These are phyloP conservation scores for Neodidymelliopsis sp. DNA, from an alignment of 2,329 filamentous ascomycete species.

Conservation along the genomic window DNA sequence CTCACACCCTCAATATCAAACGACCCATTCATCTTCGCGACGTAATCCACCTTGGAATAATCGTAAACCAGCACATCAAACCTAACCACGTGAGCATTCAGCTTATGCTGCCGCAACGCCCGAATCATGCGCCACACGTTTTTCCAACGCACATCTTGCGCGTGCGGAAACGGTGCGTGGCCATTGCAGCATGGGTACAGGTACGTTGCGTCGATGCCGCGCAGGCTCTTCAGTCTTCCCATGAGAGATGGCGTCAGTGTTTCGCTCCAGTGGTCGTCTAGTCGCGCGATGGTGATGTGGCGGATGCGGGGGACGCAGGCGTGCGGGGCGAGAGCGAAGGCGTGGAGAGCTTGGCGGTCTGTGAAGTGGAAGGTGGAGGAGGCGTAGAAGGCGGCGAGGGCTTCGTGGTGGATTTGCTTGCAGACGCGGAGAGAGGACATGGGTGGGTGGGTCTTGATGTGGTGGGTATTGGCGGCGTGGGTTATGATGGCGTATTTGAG, in stretches of 20 bases:
- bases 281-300: neutral
- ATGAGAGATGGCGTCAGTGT: neutral
- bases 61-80: neutral
- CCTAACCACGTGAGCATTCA: neutral
- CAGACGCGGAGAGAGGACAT: no score
- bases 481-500: neutral
- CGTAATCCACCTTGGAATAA: no score
- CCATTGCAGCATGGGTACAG: neutral
- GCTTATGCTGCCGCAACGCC: neutral
- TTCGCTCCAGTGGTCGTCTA: neutral
- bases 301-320: neutral
- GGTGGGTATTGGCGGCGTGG: neutral
- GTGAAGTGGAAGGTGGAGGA: neutral
- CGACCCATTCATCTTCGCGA: no score
- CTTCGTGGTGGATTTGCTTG: conserved; percentile 3
- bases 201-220: neutral
- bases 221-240: neutral
- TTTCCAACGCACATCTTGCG: neutral
- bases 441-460: no score
- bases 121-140: neutral
- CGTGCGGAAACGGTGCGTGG: neutral
- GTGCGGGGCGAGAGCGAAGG: conserved; percentile 2
- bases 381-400: neutral
- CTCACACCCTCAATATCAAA: no score
- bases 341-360: neutral